Conservation (phyloP, 2,329 filamentous ascomycete genomes). For the Gnomoniopsis sp. region DNA sequence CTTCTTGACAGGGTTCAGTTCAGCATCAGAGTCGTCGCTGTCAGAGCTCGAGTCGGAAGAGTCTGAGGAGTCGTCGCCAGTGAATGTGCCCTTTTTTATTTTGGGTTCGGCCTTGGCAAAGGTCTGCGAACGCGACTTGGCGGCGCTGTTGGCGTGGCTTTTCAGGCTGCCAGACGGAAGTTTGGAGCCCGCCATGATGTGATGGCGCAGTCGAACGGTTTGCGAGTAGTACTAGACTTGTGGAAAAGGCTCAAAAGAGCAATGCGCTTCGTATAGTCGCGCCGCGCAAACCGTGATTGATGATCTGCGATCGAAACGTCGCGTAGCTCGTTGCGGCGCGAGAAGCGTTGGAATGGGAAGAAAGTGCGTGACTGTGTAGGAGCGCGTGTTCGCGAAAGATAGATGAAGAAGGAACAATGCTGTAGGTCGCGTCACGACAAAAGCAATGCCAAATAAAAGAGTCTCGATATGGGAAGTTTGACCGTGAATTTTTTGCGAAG, state of each 20-base stretch:
- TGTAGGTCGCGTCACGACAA: background rate
- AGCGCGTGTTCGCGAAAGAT: background rate
- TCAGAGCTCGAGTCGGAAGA: conserved; percentile 28
- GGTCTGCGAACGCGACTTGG: conserved; percentile 1
- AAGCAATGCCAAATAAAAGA: background rate
- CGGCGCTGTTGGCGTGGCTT: conserved; percentile 17
- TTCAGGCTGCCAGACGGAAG: conserved; percentile 12
- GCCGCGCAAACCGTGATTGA: background rate
- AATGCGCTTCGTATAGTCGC: background rate
- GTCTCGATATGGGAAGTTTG: background rate
- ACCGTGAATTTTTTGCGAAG: conserved; percentile 14
- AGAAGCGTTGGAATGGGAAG: background rate
- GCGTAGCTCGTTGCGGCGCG: background rate
- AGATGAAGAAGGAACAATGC: background rate
- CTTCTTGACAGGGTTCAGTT: conserved; percentile 30
- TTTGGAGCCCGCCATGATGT: conserved; percentile 14
- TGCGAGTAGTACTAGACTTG: background rate
- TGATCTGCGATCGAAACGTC: background rate
- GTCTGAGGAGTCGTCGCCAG: conserved; percentile 16
- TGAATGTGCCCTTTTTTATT: conserved; percentile 33
- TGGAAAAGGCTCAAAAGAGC: background rate
- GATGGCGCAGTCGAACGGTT: background rate
- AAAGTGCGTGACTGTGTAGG: background rate
- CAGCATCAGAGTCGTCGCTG: conserved; percentile 30
- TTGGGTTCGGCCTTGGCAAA: conserved; percentile 20